Conservation (phyloP, 1,284 basidiomycete genomes). For the Pterulicium gracile region DNA sequence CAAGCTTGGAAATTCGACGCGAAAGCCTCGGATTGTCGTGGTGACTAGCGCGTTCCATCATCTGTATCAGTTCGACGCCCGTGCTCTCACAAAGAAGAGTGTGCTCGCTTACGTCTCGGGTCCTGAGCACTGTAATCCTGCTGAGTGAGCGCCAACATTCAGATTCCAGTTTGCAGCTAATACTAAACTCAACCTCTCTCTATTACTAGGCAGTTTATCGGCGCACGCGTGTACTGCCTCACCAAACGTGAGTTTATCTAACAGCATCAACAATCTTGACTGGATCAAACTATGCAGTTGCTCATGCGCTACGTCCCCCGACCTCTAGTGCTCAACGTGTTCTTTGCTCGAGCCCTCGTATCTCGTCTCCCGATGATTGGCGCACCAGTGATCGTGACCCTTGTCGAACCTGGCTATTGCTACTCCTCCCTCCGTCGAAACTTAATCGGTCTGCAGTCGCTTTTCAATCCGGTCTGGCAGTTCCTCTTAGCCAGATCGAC, state of each 20-base stretch:
- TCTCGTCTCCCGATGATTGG: neutral
- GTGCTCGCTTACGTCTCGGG: neutral
- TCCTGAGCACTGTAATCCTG: neutral
- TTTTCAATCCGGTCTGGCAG: neutral
- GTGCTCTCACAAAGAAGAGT: neutral
- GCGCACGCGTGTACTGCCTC: neutral
- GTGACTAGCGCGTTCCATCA: neutral
- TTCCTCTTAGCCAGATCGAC: neutral
- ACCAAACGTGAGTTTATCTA: neutral
- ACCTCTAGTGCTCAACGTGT: neutral
- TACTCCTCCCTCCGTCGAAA: neutral
- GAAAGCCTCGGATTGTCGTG: neutral
- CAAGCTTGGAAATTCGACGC: neutral
- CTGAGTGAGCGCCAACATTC: neutral
- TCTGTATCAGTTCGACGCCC: neutral
- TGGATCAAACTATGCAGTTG: no score
- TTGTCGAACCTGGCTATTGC: neutral
- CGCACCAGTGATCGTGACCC: neutral
- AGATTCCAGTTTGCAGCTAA: neutral
- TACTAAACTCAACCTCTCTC: neutral
- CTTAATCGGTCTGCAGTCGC: neutral
- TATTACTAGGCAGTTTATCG: no score
- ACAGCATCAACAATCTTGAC: neutral
- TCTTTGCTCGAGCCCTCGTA: neutral
- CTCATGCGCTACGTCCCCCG: neutral